Evolutionary conservation across 306 rosid species (phyloP).

Genomic region (Spatholobus suberectus): DNA sequence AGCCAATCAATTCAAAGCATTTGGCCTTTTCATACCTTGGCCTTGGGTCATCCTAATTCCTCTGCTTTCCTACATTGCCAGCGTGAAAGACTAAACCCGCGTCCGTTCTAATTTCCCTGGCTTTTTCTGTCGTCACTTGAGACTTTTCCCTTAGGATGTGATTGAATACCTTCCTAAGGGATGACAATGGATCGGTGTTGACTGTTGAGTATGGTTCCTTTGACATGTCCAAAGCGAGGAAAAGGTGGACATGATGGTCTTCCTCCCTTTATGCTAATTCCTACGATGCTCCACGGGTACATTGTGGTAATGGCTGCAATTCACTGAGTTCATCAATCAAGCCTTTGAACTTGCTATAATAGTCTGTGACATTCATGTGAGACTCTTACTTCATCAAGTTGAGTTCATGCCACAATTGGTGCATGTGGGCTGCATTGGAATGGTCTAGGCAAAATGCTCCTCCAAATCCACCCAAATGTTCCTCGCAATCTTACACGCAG

Average conservation of each 20-base stretch:
- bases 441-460: background rate
- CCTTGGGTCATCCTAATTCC: too few species aligned
- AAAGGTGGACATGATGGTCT: background rate
- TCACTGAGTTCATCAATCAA: background rate
- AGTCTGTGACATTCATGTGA: background rate
- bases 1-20: too few species aligned
- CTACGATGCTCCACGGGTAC: background rate
- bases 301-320: background rate
- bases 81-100: too few species aligned
- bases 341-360: background rate
- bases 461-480: background rate
- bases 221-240: background rate
- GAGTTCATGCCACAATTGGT: background rate
- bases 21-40: too few species aligned
- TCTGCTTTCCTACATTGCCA: too few species aligned
- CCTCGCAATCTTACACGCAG: background rate
- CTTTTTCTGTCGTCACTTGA: too few species aligned
- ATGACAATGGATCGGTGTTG: background rate
- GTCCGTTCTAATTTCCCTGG: too few species aligned
- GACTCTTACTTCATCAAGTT: background rate
- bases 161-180: background rate
- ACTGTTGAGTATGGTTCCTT: background rate
- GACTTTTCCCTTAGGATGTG: background rate
- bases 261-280: background rate
- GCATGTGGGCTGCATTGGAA: background rate